A percentile compares a stretch with the other conserved stretches of the same genome.
Evolutionary conservation across 2,329 filamentous ascomycete species (phyloP).

Genomic region (Tolypocladium inflatum): DNA sequence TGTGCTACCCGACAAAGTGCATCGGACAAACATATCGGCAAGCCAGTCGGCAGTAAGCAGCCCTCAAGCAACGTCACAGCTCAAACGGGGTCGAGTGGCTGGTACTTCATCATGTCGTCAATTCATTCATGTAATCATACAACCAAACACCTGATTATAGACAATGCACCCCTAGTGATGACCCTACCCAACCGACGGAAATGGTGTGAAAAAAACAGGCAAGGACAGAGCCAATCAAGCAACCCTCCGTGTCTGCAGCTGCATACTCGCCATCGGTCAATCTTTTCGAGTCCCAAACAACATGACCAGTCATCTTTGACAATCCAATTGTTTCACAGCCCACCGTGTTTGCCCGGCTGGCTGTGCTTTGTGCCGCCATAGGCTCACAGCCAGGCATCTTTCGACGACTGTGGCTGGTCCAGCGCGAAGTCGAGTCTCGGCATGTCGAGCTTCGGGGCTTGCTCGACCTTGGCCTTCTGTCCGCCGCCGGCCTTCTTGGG

Average conservation of each 20-base stretch:
- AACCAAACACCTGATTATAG: constrained; percentile 12
- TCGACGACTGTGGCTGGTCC: constrained; percentile 19
- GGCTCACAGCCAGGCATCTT: constrained; percentile 20
- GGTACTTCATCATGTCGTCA: constrained; percentile 20
- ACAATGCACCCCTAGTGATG: constrained; percentile 12
- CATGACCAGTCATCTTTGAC: background rate
- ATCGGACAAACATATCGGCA: background rate
- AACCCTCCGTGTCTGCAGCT: background rate
- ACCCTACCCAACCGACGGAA: constrained; percentile 3
- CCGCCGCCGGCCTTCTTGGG: constrained; percentile 22
- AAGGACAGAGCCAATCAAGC: background rate
- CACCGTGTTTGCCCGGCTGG: background rate
- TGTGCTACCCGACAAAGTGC: background rate
- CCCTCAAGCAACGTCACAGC: background rate
- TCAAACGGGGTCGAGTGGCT: background rate
- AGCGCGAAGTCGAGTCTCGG: constrained; percentile 43
- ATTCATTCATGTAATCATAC: constrained; percentile 29
- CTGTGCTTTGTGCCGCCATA: background rate
- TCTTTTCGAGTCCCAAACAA: background rate
- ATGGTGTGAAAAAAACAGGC: constrained; percentile 2
- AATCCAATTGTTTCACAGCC: background rate
- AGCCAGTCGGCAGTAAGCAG: background rate
- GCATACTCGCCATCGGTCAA: background rate
- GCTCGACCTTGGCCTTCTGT: constrained; percentile 39
- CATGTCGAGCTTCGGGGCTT: constrained; percentile 53